These are phyloP conservation scores for Angomonas ambiguus DNA, from an alignment of 208 protist genomes.

Conservation along the genomic window DNA sequence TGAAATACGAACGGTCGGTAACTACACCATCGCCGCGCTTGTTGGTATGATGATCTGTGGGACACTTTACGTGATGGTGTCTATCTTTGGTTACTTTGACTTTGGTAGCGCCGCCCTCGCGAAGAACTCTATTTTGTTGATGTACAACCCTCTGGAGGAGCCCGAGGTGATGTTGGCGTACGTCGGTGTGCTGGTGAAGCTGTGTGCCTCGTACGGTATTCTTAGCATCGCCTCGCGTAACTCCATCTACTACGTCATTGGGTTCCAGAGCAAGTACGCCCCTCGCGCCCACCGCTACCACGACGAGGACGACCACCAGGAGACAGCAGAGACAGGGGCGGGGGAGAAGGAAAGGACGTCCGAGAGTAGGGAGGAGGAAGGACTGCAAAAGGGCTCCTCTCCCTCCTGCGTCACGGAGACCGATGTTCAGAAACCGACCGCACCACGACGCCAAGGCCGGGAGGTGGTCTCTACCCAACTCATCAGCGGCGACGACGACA, in stretches of 20 bases:
- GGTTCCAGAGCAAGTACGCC: constrained; percentile 14
- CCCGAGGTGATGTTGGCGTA: constrained; percentile 35
- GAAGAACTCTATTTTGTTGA: constrained; percentile 39
- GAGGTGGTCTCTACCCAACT: background rate
- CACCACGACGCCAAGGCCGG: background rate
- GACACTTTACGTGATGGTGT: constrained; percentile 44
- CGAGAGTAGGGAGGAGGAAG: background rate
- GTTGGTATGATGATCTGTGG: constrained; percentile 41
- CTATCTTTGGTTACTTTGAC: constrained; percentile 63
- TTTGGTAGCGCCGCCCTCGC: constrained; percentile 26
- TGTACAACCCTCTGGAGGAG: constrained; percentile 51
- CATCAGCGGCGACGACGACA: constrained; percentile 14
- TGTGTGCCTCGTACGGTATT: constrained; percentile 52
- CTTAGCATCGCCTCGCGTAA: constrained; percentile 34
- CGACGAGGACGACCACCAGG: background rate
- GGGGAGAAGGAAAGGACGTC: background rate
- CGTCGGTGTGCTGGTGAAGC: constrained; percentile 56
- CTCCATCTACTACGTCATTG: constrained; percentile 30
- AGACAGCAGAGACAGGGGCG: background rate
- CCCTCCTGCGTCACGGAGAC: background rate
- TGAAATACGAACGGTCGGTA: constrained; percentile 12
- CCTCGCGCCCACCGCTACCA: background rate
- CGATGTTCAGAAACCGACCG: background rate
- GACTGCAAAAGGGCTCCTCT: constrained; percentile 12
- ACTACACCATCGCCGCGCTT: constrained; percentile 18